Percentiles rank a stretch among this genome's conserved stretches.
Evolutionary conservation across 495 filamentous ascomycete genomes (phyloP).

Genomic region (Geoglossum glabrum): DNA sequence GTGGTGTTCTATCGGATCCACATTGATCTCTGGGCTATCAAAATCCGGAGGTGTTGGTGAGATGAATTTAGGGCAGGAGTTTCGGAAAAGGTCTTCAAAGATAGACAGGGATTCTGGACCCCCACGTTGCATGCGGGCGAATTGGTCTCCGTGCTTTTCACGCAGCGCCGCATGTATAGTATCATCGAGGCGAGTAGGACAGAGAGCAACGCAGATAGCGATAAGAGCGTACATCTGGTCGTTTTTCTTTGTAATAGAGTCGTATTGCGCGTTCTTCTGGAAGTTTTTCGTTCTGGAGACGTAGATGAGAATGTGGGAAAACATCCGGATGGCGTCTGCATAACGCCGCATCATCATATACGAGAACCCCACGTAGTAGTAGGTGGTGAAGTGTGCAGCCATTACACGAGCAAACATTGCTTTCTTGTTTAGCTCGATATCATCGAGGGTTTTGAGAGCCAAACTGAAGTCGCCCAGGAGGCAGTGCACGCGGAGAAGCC

Average conservation of each 20-base stretch:
- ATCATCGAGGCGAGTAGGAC: constrained; percentile 89
- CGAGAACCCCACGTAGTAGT: constrained; percentile 99
- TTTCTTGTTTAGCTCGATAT: constrained; percentile 99
- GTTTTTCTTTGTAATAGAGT: constrained; percentile 97
- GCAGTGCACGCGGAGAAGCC: constrained; percentile 86
- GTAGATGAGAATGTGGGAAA: constrained; percentile 98
- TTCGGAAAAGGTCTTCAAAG: constrained; percentile 91
- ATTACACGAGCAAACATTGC: constrained; percentile 99
- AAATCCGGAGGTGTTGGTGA: constrained; percentile 92
- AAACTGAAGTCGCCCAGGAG: constrained; percentile 94
- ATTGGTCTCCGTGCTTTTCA: constrained; percentile 97
- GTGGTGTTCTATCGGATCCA: constrained; percentile 95
- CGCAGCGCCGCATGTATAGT: constrained; percentile 95
- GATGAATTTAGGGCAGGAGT: constrained; percentile 98
- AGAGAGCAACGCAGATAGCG: constrained; percentile 94
- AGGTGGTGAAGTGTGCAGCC: constrained; percentile 98
- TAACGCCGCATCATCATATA: constrained; percentile 99
- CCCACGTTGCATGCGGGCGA: constrained; percentile 83
- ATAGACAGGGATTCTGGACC: constrained; percentile 86
- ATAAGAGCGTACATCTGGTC: constrained; percentile 99
- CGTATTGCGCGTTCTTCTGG: constrained; percentile 95
- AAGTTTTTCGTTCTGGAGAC: constrained; percentile 98
- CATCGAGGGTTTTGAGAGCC: constrained; percentile 93
- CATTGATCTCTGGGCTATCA: constrained; percentile 78
- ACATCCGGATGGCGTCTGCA: constrained; percentile 96